These are phyloP conservation scores for Puccinia triticina DNA, from an alignment of 1,284 basidiomycete genomes.

Conservation along the genomic window DNA sequence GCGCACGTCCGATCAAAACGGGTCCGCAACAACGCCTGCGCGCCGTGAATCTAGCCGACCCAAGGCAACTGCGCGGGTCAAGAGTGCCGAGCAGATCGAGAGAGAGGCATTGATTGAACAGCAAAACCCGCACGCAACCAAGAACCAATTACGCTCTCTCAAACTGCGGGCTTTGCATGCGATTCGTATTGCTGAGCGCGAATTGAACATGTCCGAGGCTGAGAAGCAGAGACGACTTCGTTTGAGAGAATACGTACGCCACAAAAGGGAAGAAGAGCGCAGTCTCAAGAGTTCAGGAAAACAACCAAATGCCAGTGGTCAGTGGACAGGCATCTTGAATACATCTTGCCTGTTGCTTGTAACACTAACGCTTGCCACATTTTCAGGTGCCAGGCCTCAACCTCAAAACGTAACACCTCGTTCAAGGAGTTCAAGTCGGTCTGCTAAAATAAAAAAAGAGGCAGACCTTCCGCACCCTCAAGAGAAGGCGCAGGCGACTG, in stretches of 20 bases:
- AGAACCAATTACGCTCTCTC: conserved; percentile 39
- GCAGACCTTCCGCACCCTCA: background rate
- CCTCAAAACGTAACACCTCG: background rate
- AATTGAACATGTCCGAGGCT: conserved; percentile 42
- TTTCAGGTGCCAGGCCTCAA: background rate
- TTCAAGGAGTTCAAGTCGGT: background rate
- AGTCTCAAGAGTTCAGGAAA: conserved; percentile 11
- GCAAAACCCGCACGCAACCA: conserved; percentile 47
- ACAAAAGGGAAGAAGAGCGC: conserved; percentile 33
- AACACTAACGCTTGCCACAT: background rate
- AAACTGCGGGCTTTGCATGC: conserved; percentile 49
- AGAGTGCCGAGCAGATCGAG: conserved; percentile 40
- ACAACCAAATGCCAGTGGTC: background rate
- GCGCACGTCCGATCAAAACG: background rate
- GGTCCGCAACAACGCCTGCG: background rate
- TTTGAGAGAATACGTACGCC: conserved; percentile 44
- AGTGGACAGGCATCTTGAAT: background rate
- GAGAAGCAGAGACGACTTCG: conserved; percentile 36
- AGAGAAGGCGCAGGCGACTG: background rate
- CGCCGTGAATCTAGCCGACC: conserved; percentile 1
- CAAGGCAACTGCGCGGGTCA: conserved; percentile 10
- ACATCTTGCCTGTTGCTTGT: background rate
- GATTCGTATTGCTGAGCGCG: conserved; percentile 41
- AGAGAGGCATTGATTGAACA: conserved; percentile 46
- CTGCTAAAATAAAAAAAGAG: background rate